phyloP scores from a whole-genome alignment of 768 basidiomycete species.

The Cantharellus anzutake region DNA sequence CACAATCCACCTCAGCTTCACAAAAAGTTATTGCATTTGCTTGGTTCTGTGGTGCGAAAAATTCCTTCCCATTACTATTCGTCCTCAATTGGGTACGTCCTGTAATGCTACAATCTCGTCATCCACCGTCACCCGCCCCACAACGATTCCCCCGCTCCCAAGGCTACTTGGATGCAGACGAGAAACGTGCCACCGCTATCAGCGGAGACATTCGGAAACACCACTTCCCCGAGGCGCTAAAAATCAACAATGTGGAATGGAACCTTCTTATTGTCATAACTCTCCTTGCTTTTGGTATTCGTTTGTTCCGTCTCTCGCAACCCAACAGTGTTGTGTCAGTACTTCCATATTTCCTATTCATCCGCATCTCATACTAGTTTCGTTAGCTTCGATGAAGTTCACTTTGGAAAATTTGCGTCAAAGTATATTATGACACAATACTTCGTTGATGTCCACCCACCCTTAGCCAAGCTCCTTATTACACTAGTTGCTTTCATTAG shows the following conservation, averaged over 20 bases:
- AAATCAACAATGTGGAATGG: constrained; percentile 52
- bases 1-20: too few species aligned
- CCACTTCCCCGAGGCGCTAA: constrained; percentile 31
- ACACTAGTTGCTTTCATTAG: constrained; percentile 75
- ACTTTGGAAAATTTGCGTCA: constrained; percentile 92
- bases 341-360: not conserved
- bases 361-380: not conserved
- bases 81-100: too few species aligned
- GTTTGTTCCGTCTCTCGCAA: constrained; percentile 66
- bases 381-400: constrained; percentile 86
- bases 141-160: constrained; percentile 40
- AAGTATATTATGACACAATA: constrained; percentile 87
- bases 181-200: constrained; percentile 19
- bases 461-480: constrained; percentile 87
- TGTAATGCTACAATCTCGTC: not conserved
- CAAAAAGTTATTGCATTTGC: too few species aligned
- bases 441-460: constrained; percentile 93
- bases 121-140: not conserved
- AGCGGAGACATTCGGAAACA: constrained; percentile 1
- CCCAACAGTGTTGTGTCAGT: constrained; percentile 85
- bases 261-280: constrained; percentile 49
- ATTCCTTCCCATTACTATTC: too few species aligned
- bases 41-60: too few species aligned
- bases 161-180: constrained; percentile 57
- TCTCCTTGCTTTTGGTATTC: constrained; percentile 57